Percentiles rank a stretch among this genome's conserved stretches.
phyloP scores from a whole-genome alignment of 2,329 filamentous ascomycete genomes.

The Rhexocercosporidium sp. region DNA sequence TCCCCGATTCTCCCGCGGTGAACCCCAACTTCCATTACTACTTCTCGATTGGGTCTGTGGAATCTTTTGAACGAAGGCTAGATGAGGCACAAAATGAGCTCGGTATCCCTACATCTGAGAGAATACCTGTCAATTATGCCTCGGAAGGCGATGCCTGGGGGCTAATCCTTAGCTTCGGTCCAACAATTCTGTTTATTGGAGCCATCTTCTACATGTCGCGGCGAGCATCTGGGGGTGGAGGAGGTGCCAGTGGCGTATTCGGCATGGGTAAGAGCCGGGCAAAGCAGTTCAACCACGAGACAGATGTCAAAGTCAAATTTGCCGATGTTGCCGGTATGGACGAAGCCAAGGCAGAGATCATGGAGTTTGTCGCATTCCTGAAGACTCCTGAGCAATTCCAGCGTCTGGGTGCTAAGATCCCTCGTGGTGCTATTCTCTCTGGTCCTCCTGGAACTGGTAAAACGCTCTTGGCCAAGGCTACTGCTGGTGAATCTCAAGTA shows the following conservation, averaged over 20 bases:
- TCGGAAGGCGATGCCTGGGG: conserved; percentile 74
- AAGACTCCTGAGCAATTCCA: conserved; percentile 93
- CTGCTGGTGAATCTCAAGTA: conserved; percentile 93
- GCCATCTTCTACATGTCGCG: conserved; percentile 80
- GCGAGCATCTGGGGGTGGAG: conserved; percentile 72
- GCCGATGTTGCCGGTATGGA: conserved; percentile 97
- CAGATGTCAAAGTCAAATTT: conserved; percentile 96
- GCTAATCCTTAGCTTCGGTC: conserved; percentile 78
- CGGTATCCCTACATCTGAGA: conserved; percentile 82
- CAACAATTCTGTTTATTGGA: conserved; percentile 85
- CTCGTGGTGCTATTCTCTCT: conserved; percentile 92
- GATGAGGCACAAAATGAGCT: conserved; percentile 89
- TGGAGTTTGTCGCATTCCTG: conserved; percentile 98
- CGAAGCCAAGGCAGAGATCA: conserved; percentile 96
- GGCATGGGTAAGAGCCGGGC: conserved; percentile 95
- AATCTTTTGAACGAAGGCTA: conserved; percentile 87
- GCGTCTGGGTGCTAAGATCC: conserved; percentile 95
- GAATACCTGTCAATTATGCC: conserved; percentile 90
- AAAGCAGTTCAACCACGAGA: conserved; percentile 97
- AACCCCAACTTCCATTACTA: conserved; percentile 81
- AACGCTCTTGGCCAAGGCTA: conserved; percentile 95
- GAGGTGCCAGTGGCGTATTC: conserved; percentile 80
- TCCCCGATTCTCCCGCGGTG: conserved; percentile 75
- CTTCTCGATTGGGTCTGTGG: conserved; percentile 94
- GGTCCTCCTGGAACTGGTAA: conserved; percentile 99